Base-by-base conservation (phyloP, 768 basidiomycete genomes). In the Russula brevipes region DNA sequence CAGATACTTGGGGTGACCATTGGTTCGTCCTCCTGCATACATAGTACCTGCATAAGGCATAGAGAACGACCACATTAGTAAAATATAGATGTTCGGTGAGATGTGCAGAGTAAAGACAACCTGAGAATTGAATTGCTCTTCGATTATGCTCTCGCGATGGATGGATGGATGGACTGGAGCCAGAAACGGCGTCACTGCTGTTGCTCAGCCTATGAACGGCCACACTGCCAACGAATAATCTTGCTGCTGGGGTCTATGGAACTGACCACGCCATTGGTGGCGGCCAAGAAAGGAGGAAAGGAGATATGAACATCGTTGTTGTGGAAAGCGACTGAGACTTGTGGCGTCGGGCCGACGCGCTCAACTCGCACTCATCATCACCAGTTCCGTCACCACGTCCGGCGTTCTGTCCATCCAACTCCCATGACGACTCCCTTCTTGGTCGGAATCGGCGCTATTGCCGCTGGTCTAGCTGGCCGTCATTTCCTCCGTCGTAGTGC, bases 351-450 rank as follows among this genome's bases (percentile, higher is more conserved):
- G 12, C 38, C 38, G 38, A 12, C 0, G 7, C 44, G 16, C 19
- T 45, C 44, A 4, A n/a, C 17, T 1, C 30, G 14, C 11, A 50
- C 30, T 24, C 24, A 24, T 24, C 30, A 19, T 31, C 12, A 17
- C 49, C 16, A 12, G 46, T 30, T 10, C 46, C 11, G 19, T 16
- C 17, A 45, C 5, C 30, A 24, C 19, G 24, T 24, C 24, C 24
- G 24, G 24, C 24, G 24, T 24, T 30, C 49, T 11, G 8, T 53
- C 52, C 12, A 38, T 30, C 41, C 49, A 49, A 41, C 45, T 36
- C 39, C 30, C 68, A 94, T 94, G 93, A 81, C 91, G 16, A 91
- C 91, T 42, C 84, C 91, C 59, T 73, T 92, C 51, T 76, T 93
- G 46, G 70, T 93, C 53, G 93, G 91, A 51, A 78, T 92, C 60